These are phyloP conservation scores for Boletus coccyginus DNA, from an alignment of 768 basidiomycete species.

Conservation along the genomic window DNA sequence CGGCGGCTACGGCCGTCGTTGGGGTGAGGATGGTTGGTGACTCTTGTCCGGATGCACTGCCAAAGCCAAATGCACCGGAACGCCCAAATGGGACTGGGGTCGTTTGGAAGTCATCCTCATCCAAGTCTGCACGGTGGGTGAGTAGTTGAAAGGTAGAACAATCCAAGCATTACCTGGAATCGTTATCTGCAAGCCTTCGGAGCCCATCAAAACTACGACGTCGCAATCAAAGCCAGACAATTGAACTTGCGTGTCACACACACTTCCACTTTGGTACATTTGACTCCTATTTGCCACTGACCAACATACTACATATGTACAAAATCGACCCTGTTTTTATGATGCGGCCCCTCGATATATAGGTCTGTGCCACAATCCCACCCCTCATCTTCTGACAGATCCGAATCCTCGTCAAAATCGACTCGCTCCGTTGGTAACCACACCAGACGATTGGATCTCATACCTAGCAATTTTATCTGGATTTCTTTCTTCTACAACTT, in stretches of 20 bases:
- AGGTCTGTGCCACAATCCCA: conserved; percentile 3
- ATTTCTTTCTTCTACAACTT: neutral
- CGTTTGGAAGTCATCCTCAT: conserved; percentile 65
- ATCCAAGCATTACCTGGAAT: conserved; percentile 41
- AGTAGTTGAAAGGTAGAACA: neutral
- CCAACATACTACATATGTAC: no score
- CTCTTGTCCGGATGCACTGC: conserved; percentile 52
- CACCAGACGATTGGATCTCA: conserved; percentile 34
- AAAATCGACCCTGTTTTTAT: no score
- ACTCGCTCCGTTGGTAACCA: conserved; percentile 36
- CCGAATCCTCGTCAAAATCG: conserved; percentile 38
- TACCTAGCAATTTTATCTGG: no score
- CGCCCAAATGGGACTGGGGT: conserved; percentile 73
- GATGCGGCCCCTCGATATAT: no score
- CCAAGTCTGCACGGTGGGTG: conserved; percentile 58
- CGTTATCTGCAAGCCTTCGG: conserved; percentile 45
- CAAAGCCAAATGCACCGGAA: conserved; percentile 47
- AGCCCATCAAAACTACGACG: conserved; percentile 28
- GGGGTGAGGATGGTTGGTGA: conserved; percentile 65
- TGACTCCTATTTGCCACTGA: conserved; percentile 1
- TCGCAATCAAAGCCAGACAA: conserved; percentile 2
- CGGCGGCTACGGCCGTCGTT: conserved; percentile 37
- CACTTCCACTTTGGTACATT: conserved; percentile 14
- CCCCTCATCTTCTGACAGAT: conserved; percentile 23
- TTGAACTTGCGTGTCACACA: neutral